phyloP scores from a whole-genome alignment of 2,329 filamentous ascomycete genomes.

The Coniella lustricola region DNA sequence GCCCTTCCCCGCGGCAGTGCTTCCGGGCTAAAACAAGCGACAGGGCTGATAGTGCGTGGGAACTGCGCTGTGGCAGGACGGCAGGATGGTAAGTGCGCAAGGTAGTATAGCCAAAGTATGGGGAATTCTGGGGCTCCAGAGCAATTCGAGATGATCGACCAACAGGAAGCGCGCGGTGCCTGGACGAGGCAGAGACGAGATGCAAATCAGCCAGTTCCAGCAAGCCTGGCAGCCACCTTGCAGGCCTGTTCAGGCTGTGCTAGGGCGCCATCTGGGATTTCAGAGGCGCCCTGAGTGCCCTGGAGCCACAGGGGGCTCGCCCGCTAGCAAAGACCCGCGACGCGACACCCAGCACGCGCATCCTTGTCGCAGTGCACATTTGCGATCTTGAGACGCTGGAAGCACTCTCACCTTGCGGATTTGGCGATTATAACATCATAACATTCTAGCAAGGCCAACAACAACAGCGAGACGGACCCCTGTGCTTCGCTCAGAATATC shows the following conservation, averaged over 20 bases:
- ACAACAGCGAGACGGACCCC: too few species aligned
- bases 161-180: not conserved
- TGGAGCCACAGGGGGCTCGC: not conserved
- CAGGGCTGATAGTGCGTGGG: not conserved
- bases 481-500: too few species aligned
- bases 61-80: not conserved
- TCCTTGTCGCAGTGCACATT: not conserved
- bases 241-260: too few species aligned
- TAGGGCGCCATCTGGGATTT: not conserved
- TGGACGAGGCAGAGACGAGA: too few species aligned
- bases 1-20: not conserved
- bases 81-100: not conserved
- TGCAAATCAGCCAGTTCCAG: too few species aligned
- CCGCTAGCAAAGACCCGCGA: not conserved
- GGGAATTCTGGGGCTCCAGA: too few species aligned
- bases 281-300: not conserved
- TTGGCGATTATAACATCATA: too few species aligned
- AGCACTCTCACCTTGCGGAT: too few species aligned
- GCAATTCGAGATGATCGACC: not conserved
- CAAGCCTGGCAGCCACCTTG: too few species aligned
- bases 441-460: too few species aligned
- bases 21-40: not conserved
- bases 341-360: conserved; percentile 1
- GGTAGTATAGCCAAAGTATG: too few species aligned
- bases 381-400: not conserved